These are phyloP conservation scores for Fusarium lateritium DNA, from an alignment of 2,329 filamentous ascomycete species.

Conservation along the genomic window DNA sequence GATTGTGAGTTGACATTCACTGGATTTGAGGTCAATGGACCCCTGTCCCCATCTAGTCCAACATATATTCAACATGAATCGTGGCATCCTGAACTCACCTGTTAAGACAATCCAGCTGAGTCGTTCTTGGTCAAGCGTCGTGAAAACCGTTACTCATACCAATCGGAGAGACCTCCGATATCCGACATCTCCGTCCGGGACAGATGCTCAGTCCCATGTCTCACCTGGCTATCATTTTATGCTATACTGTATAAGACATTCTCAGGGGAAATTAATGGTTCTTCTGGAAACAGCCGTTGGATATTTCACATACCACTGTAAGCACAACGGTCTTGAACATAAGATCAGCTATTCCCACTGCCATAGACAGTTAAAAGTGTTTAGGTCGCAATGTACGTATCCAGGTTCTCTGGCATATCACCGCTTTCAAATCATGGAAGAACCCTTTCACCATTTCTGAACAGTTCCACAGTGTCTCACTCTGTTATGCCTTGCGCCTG, in stretches of 20 bases:
- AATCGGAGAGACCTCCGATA: slow-evolving; percentile 20
- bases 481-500: background rate
- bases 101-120: background rate
- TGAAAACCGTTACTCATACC: slow-evolving; percentile 19
- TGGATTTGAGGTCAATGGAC: too few relatives aligned
- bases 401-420: too few relatives aligned
- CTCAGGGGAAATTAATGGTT: background rate
- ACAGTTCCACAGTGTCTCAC: background rate
- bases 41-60: too few relatives aligned
- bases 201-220: slow-evolving; percentile 27
- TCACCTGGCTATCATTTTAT: slow-evolving; percentile 11
- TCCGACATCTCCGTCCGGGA: slow-evolving; percentile 42
- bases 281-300: background rate
- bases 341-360: background rate
- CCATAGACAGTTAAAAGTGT: background rate
- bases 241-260: background rate
- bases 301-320: background rate
- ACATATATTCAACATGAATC: background rate
- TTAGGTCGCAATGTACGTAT: background rate
- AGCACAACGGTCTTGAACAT: background rate
- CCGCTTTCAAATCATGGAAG: background rate
- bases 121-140: background rate
- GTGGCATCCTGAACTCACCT: background rate
- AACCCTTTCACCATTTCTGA: background rate
- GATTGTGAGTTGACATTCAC: too few relatives aligned